phyloP scores from a whole-genome alignment of 805 yeast genomes.

The Maudiozyma serrabonitensis region DNA sequence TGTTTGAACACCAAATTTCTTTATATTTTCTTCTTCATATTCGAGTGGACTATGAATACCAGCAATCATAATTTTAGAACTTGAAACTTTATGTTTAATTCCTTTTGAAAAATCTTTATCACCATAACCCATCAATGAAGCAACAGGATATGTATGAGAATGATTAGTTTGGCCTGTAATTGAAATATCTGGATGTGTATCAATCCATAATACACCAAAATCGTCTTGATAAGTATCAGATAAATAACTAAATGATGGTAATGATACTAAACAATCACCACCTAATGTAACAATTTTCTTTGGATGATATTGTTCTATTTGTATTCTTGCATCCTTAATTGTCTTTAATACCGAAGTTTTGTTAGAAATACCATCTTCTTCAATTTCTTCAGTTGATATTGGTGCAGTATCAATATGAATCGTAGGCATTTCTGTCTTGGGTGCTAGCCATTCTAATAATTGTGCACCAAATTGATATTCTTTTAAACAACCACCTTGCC shows the following conservation, averaged over 20 bases:
- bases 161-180: not conserved
- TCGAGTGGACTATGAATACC: not conserved
- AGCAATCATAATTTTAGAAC: constrained; percentile 1
- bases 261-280: constrained; percentile 1
- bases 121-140: not conserved
- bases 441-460: not conserved
- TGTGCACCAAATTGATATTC: not conserved
- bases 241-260: not conserved
- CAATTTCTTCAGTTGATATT: not conserved
- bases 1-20: not conserved
- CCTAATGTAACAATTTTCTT: not conserved
- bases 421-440: not conserved
- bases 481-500: not conserved
- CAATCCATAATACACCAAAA: constrained; percentile 1
- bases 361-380: not conserved
- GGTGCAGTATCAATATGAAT: not conserved
- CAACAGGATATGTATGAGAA: not conserved
- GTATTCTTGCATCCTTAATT: not conserved
- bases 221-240: not conserved
- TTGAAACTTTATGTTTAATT: not conserved
- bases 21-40: not conserved
- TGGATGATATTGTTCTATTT: not conserved
- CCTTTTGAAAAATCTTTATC: not conserved
- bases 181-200: constrained; percentile 1
- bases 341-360: not conserved